Evolutionary conservation across 805 yeast genomes (phyloP), one percentile per base, ranked within the genome.

Genomic region (Kluyveromyces nonfermentans): DNA sequence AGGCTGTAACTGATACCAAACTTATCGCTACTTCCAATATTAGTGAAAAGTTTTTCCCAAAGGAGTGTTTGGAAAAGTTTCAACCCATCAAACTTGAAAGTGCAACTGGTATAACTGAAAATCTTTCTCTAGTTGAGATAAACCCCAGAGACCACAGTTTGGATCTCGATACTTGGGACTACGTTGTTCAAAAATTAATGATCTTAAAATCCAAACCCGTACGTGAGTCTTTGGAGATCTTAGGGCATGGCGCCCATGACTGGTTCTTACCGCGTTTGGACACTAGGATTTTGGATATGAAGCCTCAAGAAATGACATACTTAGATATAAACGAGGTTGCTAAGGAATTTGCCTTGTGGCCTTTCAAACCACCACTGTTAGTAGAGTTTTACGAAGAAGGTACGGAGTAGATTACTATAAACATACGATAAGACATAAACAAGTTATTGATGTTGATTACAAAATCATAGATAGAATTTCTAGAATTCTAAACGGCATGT

Each of bases 241-340:
- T 90, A 8, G 95, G 95, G 0, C 89, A 95, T 1, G 97, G 96
- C 2, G 95, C 93, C 0, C 25, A 19, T 28, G 41, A 38, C 18
- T 38, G 41, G 41, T 38, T 38, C 34, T 7, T 28, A n/a, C 17
- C 41, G 8, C 33, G 34, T 38, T 28, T 38, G 21, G 20, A 28
- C 31, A 20, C 41, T 7, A 67, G 64, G 0, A 40, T 81, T 1
- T 53, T 76, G 41, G 56, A 72, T 14, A 75, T 69, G 47, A 56
- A 59, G 3, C 73, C 82, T 1, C 60, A 65, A 14, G 71, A 73
- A 3, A 64, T 88, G 38, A 67, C 78, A 0, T 56, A 65, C 2
- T 75, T 73, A 1, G 90, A 87, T n/a, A 67, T 82, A 47, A 46
- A 68, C 5, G 41, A 38, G 19, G 16, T 38, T 22, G 41, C 35